Evolutionary conservation across 2,329 filamentous ascomycete species (phyloP), one percentile per base, ranked within the genome.

Genomic region (Cladosporium austrohemisphaericum): DNA sequence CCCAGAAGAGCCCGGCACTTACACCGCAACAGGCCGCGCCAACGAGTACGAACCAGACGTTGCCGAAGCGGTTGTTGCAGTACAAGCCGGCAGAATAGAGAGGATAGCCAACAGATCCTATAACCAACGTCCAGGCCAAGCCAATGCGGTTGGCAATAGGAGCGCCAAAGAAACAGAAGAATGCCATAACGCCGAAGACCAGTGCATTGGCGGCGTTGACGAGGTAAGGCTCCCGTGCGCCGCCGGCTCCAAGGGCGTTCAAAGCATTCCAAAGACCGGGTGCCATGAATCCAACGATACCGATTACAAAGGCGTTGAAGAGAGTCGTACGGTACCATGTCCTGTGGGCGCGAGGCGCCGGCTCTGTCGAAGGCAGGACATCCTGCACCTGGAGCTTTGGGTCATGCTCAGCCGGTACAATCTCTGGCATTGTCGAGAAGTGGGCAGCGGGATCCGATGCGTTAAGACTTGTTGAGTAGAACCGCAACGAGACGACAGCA

Each of bases 251-350:
- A 4, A 77, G 63, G 1, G 69, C 66, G 52, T 76, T 78, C 73
- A 79, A 77, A 1, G 77, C 77, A 58, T 77, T 79, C 76, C 77
- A 80, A 3, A 80, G 60, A 0, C 74, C 74, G 0, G 74, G 74
- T 0, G 72, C 72, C 28, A 76, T 65, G 55, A 78, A 79, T 1
- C 75, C 77, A 0, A 78, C 76, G 11, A 66, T 68, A 10, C 77
- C 76, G 37, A 78, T 77, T 13, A 79, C 66, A 40, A 72, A 73
- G 31, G 75, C 75, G 57, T 79, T 77, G 67, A 77, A 78, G 1
- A 79, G 67, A 0, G 75, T 77, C 2, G 69, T 70, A 44, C 69
- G 73, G 53, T 78, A 76, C 76, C 76, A 79, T 47, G 52, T 62
- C 25, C 56, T 40, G n/a, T 23, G 44, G 8, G 14, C 18, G 13